phyloP scores from a whole-genome alignment of 2,329 filamentous ascomycete species.

The Botrytis byssoidea region DNA sequence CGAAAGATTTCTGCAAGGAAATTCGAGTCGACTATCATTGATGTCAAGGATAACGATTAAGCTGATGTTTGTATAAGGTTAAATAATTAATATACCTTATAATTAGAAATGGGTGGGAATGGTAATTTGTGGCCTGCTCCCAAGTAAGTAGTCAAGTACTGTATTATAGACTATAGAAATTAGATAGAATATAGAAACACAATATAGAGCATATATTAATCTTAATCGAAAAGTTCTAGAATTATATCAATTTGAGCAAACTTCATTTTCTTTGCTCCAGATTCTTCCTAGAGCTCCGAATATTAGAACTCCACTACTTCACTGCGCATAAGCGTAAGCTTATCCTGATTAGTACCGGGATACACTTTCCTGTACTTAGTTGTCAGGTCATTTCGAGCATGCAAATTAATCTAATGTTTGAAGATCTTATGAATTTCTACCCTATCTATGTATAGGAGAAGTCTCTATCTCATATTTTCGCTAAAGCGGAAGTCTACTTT shows the following conservation, averaged over 20 bases:
- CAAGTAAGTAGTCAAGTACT: neutral
- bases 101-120: neutral
- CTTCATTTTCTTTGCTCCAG: neutral
- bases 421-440: rapidly evolving
- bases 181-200: neutral
- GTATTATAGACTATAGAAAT: neutral
- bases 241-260: neutral
- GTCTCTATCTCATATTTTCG: neutral
- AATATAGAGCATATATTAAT: neutral
- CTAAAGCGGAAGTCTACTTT: neutral
- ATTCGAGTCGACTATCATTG: constrained; percentile 53
- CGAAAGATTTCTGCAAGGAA: constrained; percentile 40
- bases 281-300: neutral
- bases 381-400: neutral
- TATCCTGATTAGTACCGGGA: neutral
- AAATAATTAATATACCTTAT: neutral
- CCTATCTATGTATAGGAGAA: neutral
- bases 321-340: neutral
- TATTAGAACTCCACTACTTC: neutral
- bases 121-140: neutral
- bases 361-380: rapidly evolving
- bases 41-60: constrained; percentile 63
- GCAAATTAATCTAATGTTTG: neutral
- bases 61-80: neutral
- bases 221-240: neutral